Evolutionary conservation across 169 alveolate genomes (phyloP).

Genomic region (Eimeria sp.): DNA sequence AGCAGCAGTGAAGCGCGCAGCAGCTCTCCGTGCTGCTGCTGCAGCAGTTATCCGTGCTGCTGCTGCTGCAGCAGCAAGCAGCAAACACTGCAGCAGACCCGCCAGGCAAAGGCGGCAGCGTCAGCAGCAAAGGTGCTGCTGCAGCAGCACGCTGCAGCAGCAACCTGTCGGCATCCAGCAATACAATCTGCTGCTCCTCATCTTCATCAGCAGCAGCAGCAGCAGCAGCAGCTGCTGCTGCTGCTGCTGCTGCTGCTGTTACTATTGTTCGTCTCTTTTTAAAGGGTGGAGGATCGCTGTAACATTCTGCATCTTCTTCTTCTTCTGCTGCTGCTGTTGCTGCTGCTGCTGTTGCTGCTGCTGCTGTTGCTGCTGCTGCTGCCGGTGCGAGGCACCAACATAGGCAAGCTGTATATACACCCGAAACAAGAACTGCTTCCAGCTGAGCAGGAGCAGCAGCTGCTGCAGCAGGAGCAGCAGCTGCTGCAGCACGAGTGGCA

Average conservation of each 20-base stretch:
- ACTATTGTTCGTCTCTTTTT: conserved; percentile 40
- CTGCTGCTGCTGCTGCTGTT: conserved; percentile 2
- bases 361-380: conserved; percentile 34
- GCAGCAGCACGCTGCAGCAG: conserved; percentile 53
- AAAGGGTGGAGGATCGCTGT: background rate
- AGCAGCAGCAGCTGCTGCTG: conserved; percentile 31
- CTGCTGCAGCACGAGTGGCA: conserved; percentile 15
- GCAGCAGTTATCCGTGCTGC: no score
- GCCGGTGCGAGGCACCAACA: conserved; percentile 3
- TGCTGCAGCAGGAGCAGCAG: no score
- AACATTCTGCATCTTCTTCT: background rate
- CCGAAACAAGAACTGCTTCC: background rate
- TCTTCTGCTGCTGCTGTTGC: conserved; percentile 27
- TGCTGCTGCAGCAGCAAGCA: conserved; percentile 68
- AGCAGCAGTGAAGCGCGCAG: conserved; percentile 52
- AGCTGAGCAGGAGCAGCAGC: no score
- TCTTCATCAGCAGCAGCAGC: background rate
- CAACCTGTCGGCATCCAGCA: conserved; percentile 4
- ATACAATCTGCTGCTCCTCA: background rate
- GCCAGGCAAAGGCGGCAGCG: background rate
- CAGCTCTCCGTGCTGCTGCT: conserved; percentile 33
- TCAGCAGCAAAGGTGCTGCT: conserved; percentile 55
- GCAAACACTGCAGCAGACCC: background rate
- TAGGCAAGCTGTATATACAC: conserved; percentile 73
- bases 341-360: conserved; percentile 22